Conservation (phyloP, 257 asterid species). For the Capsicum pubescens region DNA sequence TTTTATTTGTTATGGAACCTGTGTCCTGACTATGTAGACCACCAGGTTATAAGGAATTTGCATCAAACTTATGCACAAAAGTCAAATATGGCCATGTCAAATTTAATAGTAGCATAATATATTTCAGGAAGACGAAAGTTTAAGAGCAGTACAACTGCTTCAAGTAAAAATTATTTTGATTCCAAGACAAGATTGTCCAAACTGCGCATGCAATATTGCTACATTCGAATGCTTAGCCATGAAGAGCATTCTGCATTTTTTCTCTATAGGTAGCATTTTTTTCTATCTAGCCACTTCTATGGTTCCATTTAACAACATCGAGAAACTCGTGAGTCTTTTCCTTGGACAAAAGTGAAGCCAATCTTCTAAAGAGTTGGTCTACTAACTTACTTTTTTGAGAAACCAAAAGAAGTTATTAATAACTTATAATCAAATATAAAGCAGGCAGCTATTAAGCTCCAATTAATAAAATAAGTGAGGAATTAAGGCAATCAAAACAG, state of each 20-base stretch:
- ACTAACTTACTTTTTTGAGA: not conserved
- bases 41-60: slow-evolving; percentile 1
- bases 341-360: not conserved
- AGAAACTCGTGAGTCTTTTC: slow-evolving; percentile 15
- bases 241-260: not conserved
- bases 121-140: not conserved
- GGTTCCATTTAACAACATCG: not conserved
- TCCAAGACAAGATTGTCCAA: slow-evolving; percentile 16
- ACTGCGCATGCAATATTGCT: not conserved
- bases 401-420: not conserved
- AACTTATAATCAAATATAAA: not conserved
- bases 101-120: slow-evolving; percentile 6
- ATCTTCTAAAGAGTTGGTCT: not conserved
- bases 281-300: slow-evolving; percentile 14
- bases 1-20: not conserved
- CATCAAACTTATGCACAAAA: slow-evolving; percentile 3
- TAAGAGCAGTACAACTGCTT: slow-evolving; percentile 17
- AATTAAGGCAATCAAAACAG: not conserved
- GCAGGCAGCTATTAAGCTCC: slow-evolving; percentile 1
- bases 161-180: not conserved
- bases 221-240: not conserved
- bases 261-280: not conserved
- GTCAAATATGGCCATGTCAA: not conserved
- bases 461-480: not conserved
- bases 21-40: not conserved